These are phyloP conservation scores for Entelexis sorbosivorans DNA, from an alignment of 1,139 yeast species.

Conservation along the genomic window DNA sequence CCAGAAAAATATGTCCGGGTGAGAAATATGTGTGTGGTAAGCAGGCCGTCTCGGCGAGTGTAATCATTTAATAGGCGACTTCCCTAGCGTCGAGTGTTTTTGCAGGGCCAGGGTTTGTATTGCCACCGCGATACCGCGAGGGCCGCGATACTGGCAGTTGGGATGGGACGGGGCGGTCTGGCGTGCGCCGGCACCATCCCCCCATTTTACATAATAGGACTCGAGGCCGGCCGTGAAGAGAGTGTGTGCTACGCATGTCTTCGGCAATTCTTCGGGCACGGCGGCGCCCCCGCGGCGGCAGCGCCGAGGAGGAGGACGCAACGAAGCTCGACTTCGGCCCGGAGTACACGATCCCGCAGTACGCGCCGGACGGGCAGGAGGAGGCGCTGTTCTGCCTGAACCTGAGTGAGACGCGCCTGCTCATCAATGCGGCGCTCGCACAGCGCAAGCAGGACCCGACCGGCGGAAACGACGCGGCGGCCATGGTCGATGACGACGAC, in stretches of 20 bases:
- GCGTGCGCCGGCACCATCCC: too few species aligned
- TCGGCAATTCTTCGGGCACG: constrained; percentile 18
- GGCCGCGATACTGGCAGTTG: too few species aligned
- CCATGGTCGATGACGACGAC: constrained; percentile 29
- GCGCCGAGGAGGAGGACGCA: constrained; percentile 70
- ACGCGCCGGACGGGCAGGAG: constrained; percentile 57
- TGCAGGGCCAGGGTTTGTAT: background rate
- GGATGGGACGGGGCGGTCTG: too few species aligned
- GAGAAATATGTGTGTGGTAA: background rate
- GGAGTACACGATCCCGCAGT: constrained; percentile 77
- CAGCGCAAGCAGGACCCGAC: constrained; percentile 52
- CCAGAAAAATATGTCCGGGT: background rate
- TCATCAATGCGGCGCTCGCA: constrained; percentile 80
- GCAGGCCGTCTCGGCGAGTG: background rate
- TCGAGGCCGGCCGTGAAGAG: background rate
- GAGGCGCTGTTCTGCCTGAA: constrained; percentile 61
- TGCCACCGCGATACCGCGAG: background rate
- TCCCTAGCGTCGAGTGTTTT: background rate
- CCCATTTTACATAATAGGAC: background rate
- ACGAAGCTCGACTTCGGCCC: constrained; percentile 79
- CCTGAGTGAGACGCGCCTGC: constrained; percentile 75
- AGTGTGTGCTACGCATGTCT: constrained; percentile 10
- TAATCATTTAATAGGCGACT: background rate
- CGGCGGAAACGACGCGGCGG: constrained; percentile 31
- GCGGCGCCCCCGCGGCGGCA: constrained; percentile 22